Evolutionary conservation across 2,329 filamentous ascomycete species (phyloP).

Genomic region (Drechslerella stenobrocha): DNA sequence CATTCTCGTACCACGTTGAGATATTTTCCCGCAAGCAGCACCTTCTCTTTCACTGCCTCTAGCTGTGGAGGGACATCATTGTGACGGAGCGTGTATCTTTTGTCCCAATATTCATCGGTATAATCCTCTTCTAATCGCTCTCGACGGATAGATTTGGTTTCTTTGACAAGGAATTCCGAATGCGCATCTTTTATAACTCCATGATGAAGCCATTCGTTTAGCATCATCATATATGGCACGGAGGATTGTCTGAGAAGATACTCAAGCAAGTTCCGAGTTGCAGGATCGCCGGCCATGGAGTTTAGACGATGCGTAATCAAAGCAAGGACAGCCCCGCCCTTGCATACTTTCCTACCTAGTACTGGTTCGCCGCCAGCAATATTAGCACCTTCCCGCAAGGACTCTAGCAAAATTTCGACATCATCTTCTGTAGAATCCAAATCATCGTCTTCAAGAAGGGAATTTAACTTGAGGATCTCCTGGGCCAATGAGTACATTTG

Average conservation of each 20-base stretch:
- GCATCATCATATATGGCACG: constrained; percentile 93
- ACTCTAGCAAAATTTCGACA: constrained; percentile 90
- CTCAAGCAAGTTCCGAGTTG: constrained; percentile 78
- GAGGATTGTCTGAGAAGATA: constrained; percentile 83
- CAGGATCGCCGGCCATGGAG: constrained; percentile 89
- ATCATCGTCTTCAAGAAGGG: constrained; percentile 75
- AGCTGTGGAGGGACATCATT: constrained; percentile 90
- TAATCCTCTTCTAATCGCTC: constrained; percentile 94
- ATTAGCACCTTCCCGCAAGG: constrained; percentile 81
- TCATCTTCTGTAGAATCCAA: constrained; percentile 76
- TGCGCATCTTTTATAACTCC: constrained; percentile 94
- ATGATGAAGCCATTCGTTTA: constrained; percentile 98
- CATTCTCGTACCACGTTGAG: constrained; percentile 97
- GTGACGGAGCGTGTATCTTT: constrained; percentile 90
- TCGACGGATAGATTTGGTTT: constrained; percentile 90
- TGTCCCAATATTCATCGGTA: constrained; percentile 99
- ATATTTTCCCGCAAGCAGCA: constrained; percentile 93
- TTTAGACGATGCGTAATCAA: constrained; percentile 82
- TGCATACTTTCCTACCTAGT: constrained; percentile 87
- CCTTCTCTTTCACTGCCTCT: constrained; percentile 87
- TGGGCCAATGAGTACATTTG: constrained; percentile 86
- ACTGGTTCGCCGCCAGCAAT: constrained; percentile 72
- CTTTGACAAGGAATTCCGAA: constrained; percentile 89
- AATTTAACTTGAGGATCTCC: constrained; percentile 85
- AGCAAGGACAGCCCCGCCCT: constrained; percentile 92